phyloP scores from a whole-genome alignment of 805 yeast genomes.

The Metschnikowia proteae region DNA sequence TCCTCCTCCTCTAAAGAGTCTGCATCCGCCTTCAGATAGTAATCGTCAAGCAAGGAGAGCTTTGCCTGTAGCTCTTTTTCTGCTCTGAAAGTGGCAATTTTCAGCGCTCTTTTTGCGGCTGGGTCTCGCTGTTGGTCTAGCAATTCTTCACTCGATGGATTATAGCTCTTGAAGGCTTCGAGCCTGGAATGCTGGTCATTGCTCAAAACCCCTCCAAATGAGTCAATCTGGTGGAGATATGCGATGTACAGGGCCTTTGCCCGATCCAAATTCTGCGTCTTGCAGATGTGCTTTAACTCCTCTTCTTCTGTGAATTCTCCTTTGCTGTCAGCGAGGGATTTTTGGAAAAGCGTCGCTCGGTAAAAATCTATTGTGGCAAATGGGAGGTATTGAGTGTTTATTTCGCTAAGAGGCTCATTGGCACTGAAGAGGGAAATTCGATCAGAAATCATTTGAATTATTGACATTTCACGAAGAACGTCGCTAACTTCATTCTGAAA shows the following conservation, averaged over 20 bases:
- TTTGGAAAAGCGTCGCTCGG: constrained; percentile 36
- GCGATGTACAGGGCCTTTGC: constrained; percentile 44
- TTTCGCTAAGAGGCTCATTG: constrained; percentile 69
- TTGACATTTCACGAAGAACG: constrained; percentile 40
- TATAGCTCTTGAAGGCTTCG: constrained; percentile 37
- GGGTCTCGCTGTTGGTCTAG: constrained; percentile 29
- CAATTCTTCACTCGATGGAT: constrained; percentile 42
- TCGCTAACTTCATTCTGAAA: constrained; percentile 37
- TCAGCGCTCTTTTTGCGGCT: constrained; percentile 56
- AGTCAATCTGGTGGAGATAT: constrained; percentile 16
- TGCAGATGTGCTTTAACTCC: constrained; percentile 5
- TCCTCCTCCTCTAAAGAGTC: constrained; percentile 5
- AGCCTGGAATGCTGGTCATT: constrained; percentile 35
- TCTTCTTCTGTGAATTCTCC: constrained; percentile 16
- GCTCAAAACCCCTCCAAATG: constrained; percentile 30
- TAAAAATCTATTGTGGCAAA: constrained; percentile 59
- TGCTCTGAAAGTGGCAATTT: constrained; percentile 61
- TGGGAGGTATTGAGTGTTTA: constrained; percentile 59
- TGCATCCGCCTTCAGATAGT: constrained; percentile 14
- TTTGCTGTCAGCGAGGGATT: constrained; percentile 12
- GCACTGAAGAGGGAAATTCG: constrained; percentile 60
- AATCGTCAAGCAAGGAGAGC: constrained; percentile 37
- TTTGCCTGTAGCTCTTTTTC: constrained; percentile 52
- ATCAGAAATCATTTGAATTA: constrained; percentile 42
- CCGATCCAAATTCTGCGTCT: constrained; percentile 25